Conservation (phyloP, 2,329 filamentous ascomycete species). For the Verticillium nonalfalfae region DNA sequence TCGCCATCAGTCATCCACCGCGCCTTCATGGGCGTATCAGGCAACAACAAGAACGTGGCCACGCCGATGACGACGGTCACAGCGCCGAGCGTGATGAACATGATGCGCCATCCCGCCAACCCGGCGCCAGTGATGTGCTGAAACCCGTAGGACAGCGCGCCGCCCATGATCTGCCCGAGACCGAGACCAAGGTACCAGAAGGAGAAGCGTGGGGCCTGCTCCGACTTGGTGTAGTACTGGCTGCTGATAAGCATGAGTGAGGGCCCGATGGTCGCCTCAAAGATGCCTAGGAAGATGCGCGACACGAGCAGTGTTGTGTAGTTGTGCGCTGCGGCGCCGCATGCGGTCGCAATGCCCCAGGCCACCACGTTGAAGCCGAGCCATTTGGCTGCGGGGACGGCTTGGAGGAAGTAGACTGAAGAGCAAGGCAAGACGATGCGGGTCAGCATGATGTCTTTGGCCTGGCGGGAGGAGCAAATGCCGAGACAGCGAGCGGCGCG, state of each 20-base stretch:
- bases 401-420: slow-evolving; percentile 51
- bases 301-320: slow-evolving; percentile 48
- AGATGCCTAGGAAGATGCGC: slow-evolving; percentile 53
- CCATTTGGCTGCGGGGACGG: slow-evolving; percentile 54
- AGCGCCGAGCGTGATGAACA: slow-evolving; percentile 38
- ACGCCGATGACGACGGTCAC: slow-evolving; percentile 32
- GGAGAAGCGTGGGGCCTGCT: slow-evolving; percentile 52
- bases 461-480: background rate
- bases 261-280: slow-evolving; percentile 54
- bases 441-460: background rate
- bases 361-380: slow-evolving; percentile 51
- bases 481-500: background rate
- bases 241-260: slow-evolving; percentile 55
- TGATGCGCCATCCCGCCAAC: slow-evolving; percentile 33
- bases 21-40: slow-evolving; percentile 40
- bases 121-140: slow-evolving; percentile 36
- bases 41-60: slow-evolving; percentile 30
- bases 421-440: background rate
- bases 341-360: slow-evolving; percentile 52
- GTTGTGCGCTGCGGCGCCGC: slow-evolving; percentile 44
- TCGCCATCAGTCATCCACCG: slow-evolving; percentile 25
- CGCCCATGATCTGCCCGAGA: slow-evolving; percentile 46
- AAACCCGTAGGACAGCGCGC: slow-evolving; percentile 43
- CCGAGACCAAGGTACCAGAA: slow-evolving; percentile 58
- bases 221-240: slow-evolving; percentile 50